Conservation (phyloP, 345 rosid species). For the Mallotus nudiflorus region DNA sequence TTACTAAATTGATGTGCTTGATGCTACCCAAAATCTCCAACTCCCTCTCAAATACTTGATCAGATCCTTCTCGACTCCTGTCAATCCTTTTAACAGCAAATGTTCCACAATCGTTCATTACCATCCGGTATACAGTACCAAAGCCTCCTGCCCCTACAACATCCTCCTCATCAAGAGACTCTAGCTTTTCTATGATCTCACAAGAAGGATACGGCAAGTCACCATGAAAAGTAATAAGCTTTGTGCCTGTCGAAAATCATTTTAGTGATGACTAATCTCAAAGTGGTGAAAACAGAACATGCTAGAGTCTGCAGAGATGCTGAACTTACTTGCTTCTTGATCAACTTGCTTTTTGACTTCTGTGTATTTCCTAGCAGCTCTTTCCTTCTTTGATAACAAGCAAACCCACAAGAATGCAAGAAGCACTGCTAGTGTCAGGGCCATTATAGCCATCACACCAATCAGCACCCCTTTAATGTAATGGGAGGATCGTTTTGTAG, state of each 20-base stretch:
- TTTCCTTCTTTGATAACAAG: constrained; percentile 85
- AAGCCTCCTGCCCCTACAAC: constrained; percentile 97
- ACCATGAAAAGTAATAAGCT: constrained; percentile 93
- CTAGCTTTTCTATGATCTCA: constrained; percentile 89
- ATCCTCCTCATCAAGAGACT: constrained; percentile 91
- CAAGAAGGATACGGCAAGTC: constrained; percentile 88
- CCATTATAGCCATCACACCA: constrained; percentile 78
- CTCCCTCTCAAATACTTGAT: constrained; percentile 90
- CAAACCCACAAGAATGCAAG: constrained; percentile 74
- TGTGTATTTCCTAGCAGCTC: constrained; percentile 78
- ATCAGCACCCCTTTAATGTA: constrained; percentile 85
- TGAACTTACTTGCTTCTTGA: constrained; percentile 55
- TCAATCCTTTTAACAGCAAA: constrained; percentile 96
- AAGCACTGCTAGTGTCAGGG: constrained; percentile 60
- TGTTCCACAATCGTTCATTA: constrained; percentile 95
- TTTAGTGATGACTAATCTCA: constrained; percentile 9
- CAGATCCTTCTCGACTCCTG: constrained; percentile 82
- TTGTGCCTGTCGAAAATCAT: constrained; percentile 45
- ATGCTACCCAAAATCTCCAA: constrained; percentile 93
- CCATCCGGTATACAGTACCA: constrained; percentile 95
- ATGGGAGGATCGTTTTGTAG: constrained; percentile 72
- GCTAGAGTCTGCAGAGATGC: not conserved
- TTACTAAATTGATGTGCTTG: constrained; percentile 92
- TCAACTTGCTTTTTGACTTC: constrained; percentile 87
- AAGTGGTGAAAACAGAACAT: not conserved